Evolutionary conservation across 1,284 basidiomycete genomes (phyloP).

Genomic region (Amylostereum areolatum): DNA sequence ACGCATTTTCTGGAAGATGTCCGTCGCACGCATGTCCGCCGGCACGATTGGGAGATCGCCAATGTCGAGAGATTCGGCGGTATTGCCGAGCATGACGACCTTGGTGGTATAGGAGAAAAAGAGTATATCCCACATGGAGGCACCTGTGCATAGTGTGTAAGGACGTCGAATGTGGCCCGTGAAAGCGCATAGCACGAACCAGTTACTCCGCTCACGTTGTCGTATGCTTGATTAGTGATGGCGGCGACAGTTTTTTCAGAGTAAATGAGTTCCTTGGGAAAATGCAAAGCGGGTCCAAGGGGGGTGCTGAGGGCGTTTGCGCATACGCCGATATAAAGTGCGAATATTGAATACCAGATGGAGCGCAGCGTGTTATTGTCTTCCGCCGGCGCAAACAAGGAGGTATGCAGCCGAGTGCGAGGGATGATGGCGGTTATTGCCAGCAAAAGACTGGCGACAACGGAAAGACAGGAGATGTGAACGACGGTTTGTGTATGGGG

Average conservation of each 20-base stretch:
- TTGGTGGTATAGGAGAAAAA: conserved; percentile 82
- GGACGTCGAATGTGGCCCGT: background rate
- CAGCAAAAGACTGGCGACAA: conserved; percentile 45
- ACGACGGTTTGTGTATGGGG: conserved; percentile 59
- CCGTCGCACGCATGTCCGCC: conserved; percentile 61
- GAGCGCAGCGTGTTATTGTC: conserved; percentile 22
- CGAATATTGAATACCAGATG: conserved; percentile 44
- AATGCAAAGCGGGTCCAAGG: conserved; percentile 69
- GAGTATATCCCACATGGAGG: conserved; percentile 49
- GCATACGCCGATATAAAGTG: conserved; percentile 43
- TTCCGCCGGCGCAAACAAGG: conserved; percentile 8
- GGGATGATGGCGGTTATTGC: conserved; percentile 53
- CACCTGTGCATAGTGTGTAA: conserved; percentile 14
- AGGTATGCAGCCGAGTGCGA: conserved; percentile 14
- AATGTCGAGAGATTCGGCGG: conserved; percentile 70
- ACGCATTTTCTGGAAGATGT: conserved; percentile 35
- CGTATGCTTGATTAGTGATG: conserved; percentile 47
- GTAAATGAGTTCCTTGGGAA: conserved; percentile 67
- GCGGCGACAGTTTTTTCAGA: conserved; percentile 58
- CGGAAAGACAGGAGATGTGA: conserved; percentile 58
- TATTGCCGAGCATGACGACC: conserved; percentile 78
- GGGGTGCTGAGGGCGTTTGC: conserved; percentile 54
- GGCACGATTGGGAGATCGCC: conserved; percentile 80
- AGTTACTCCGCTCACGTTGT: conserved; percentile 62
- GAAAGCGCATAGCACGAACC: conserved; percentile 28